Conservation (phyloP, 805 yeast genomes). For the Lachancea quebecensis region DNA sequence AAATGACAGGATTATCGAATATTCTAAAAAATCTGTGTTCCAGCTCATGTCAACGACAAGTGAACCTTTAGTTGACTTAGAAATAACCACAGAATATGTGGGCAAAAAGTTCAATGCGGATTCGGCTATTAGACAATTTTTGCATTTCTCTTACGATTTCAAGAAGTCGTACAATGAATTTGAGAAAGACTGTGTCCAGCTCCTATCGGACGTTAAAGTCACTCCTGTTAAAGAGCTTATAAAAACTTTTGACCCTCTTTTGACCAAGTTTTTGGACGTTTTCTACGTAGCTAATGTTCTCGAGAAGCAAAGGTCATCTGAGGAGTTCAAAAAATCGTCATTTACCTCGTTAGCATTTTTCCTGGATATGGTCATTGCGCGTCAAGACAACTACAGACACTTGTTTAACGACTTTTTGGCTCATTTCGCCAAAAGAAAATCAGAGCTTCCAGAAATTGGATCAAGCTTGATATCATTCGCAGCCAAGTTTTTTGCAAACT, state of each 20-base stretch:
- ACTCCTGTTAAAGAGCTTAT: slow-evolving; percentile 48
- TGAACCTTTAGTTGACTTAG: slow-evolving; percentile 41
- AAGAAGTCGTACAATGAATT: slow-evolving; percentile 30
- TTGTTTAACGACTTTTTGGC: slow-evolving; percentile 45
- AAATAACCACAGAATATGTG: slow-evolving; percentile 55
- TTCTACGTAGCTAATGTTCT: slow-evolving; percentile 22
- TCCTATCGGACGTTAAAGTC: slow-evolving; percentile 45
- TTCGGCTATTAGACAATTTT: slow-evolving; percentile 34
- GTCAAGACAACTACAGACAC: slow-evolving; percentile 56
- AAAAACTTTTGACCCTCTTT: slow-evolving; percentile 55
- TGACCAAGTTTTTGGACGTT: slow-evolving; percentile 36
- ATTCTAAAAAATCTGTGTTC: slow-evolving; percentile 36
- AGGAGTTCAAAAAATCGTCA: slow-evolving; percentile 29
- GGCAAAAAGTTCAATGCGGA: slow-evolving; percentile 64
- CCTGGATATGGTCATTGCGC: slow-evolving; percentile 56
- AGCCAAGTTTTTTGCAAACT: slow-evolving; percentile 41
- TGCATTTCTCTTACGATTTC: slow-evolving; percentile 18
- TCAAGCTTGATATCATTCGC: slow-evolving; percentile 41
- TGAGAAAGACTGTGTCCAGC: slow-evolving; percentile 40
- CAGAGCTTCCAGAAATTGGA: slow-evolving; percentile 45
- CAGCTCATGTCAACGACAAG: slow-evolving; percentile 40
- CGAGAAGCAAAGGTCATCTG: slow-evolving; percentile 13
- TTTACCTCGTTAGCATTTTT: slow-evolving; percentile 56
- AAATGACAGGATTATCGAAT: slow-evolving; percentile 42
- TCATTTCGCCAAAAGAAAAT: slow-evolving; percentile 10